Evolutionary conservation across 2,329 filamentous ascomycete species (phyloP), one percentile per base, ranked within the genome.

Genomic region (Cercospora canescens): DNA sequence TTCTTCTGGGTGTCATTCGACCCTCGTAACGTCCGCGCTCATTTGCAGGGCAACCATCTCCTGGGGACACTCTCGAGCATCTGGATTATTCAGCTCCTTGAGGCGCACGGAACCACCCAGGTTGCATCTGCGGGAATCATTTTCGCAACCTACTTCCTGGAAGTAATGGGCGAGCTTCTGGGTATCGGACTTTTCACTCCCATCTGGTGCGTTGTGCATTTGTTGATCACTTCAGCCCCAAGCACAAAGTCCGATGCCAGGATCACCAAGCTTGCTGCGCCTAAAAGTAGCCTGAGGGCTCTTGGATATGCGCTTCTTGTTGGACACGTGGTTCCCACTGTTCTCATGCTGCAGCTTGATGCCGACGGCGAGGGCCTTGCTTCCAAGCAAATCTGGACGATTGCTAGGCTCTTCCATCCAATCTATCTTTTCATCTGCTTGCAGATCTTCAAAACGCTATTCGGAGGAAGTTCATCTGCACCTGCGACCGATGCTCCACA

Each of bases 111-210:
- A 16, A 58, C 55, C 6, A 60, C 58, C 6, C 59, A 58, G 11
- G 37, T 59, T n/a, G 62, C 65, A 8, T 50, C 56, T 4, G 45
- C 35, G 21, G 48, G 48, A 32, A 55, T 62, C 24, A 59, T 66
- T 2, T 68, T 68, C 37, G 37, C 65, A 6, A 72, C 70, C 2
- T 72, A 71, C 58, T 61, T 67, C 14, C 35, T 67, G 16, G 70
- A 71, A 16, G 18, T 72, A 16, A 65, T 70, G 66, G 69, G 70
- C 37, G 70, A 72, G 52, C 48, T 71, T 1, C 39, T 72, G 4
- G 70, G 70, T 6, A 72, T 72, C 24, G 70, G 70, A 2, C 26
- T 68, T 2, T 69, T 70, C 45, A 72, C 70, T 16, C 67, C 67
- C 8, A 64, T 72, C 30, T 72, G 70, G 70, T 67, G 63, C 14